Percentiles rank a stretch among this genome's conserved stretches.
phyloP scores from a whole-genome alignment of 2,329 filamentous ascomycete genomes.

The Colletotrichum cereale region DNA sequence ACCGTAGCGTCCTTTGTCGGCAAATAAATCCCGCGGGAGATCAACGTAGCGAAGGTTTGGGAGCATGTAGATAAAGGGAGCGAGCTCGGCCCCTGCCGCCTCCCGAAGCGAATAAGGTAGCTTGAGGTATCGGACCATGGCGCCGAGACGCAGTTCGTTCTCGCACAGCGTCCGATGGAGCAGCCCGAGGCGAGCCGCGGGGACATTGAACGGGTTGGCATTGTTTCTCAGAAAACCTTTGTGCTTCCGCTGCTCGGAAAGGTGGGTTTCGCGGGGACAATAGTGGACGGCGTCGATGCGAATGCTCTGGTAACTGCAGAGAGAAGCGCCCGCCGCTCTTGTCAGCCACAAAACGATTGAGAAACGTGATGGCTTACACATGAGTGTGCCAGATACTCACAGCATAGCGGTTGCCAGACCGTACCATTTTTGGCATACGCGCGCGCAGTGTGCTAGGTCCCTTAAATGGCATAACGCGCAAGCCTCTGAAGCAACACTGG shows the following conservation, averaged over 20 bases:
- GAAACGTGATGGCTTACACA: background rate
- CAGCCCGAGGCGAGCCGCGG: constrained; percentile 79
- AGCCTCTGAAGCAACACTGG: constrained; percentile 79
- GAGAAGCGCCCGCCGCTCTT: background rate
- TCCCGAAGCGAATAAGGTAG: constrained; percentile 95
- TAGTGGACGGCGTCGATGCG: constrained; percentile 96
- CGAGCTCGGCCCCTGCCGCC: constrained; percentile 84
- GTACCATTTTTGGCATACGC: constrained; percentile 80
- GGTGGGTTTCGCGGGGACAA: constrained; percentile 85
- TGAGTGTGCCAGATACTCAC: constrained; percentile 63
- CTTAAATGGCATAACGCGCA: constrained; percentile 96
- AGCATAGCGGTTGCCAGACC: constrained; percentile 61
- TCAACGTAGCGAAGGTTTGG: constrained; percentile 91
- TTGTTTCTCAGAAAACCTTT: constrained; percentile 80
- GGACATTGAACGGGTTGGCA: constrained; percentile 83
- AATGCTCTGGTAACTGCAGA: constrained; percentile 82
- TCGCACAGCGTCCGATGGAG: constrained; percentile 86
- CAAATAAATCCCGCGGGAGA: constrained; percentile 87
- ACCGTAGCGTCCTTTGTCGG: constrained; percentile 80
- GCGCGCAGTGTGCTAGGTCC: constrained; percentile 83
- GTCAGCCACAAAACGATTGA: constrained; percentile 10
- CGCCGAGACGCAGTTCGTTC: constrained; percentile 75
- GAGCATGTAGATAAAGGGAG: constrained; percentile 84
- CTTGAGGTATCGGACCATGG: constrained; percentile 82
- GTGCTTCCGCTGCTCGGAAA: constrained; percentile 83